Evolutionary conservation across 371 early-diverging fungal genomes (phyloP).

Genomic region (Rhizopus arrhizus): DNA sequence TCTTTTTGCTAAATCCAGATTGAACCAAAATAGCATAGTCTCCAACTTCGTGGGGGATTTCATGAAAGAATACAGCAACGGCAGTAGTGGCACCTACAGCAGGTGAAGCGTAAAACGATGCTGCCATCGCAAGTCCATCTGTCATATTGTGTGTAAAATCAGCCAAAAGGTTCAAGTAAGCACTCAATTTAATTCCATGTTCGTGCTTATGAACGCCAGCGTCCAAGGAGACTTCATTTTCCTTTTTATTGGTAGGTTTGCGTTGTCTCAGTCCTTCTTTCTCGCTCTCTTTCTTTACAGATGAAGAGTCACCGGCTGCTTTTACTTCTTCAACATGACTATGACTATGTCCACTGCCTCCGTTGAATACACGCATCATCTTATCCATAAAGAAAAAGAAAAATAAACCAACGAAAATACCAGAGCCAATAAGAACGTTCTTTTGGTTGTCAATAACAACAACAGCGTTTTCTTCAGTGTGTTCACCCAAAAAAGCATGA

Average conservation of each 20-base stretch:
- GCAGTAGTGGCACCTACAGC: conserved; percentile 84
- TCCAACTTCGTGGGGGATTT: conserved; percentile 91
- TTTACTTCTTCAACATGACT: conserved; percentile 40
- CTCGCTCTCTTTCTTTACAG: conserved; percentile 10
- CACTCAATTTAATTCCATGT: conserved; percentile 67
- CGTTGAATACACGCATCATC: conserved; percentile 78
- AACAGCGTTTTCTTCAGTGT: conserved; percentile 46
- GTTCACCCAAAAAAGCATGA: conserved; percentile 71
- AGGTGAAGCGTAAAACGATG: conserved; percentile 82
- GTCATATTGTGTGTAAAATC: conserved; percentile 91
- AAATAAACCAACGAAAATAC: conserved; percentile 76
- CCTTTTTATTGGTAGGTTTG: conserved; percentile 15
- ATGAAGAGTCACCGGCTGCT: conserved; percentile 5
- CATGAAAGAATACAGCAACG: conserved; percentile 92
- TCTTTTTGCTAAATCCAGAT: conserved; percentile 76
- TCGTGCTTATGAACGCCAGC: conserved; percentile 4
- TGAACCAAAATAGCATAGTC: conserved; percentile 90
- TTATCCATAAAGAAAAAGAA: conserved; percentile 82
- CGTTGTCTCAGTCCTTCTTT: conserved; percentile 37
- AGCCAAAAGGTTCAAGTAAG: conserved; percentile 83
- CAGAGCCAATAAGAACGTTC: conserved; percentile 72
- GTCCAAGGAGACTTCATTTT: not conserved
- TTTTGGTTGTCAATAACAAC: conserved; percentile 54
- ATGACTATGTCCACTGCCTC: conserved; percentile 63
- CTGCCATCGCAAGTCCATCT: conserved; percentile 92